Evolutionary conservation across 2,329 filamentous ascomycete species (phyloP).

Genomic region (Fusarium sp.): DNA sequence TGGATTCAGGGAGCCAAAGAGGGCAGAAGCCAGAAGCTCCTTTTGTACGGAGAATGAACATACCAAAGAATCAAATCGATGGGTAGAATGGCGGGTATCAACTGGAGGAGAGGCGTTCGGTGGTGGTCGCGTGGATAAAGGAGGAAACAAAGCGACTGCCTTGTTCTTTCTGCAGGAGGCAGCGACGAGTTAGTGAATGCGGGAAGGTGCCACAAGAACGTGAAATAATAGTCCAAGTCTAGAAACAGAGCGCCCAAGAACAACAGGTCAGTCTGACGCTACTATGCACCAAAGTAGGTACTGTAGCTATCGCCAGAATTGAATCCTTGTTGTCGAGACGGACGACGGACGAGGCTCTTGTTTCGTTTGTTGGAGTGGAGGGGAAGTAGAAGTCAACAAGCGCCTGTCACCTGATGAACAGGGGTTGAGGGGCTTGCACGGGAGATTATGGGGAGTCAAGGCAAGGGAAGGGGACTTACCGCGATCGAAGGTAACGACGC

Average conservation of each 20-base stretch:
- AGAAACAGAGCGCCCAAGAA: constrained; percentile 21
- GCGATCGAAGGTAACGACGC: neutral
- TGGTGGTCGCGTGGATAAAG: constrained; percentile 35
- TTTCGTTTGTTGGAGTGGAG: constrained; percentile 42
- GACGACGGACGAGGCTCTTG: constrained; percentile 29
- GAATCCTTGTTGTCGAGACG: constrained; percentile 42
- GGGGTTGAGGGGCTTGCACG: constrained; percentile 30
- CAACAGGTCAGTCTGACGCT: constrained; percentile 4
- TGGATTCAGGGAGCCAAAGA: constrained; percentile 18
- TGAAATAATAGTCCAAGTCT: constrained; percentile 21
- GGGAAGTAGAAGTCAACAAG: constrained; percentile 42
- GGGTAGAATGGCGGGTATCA: constrained; percentile 33
- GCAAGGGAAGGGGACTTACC: constrained; percentile 14
- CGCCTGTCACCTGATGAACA: constrained; percentile 45
- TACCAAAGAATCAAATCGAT: constrained; percentile 32
- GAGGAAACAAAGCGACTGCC: constrained; percentile 43
- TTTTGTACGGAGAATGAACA: constrained; percentile 14
- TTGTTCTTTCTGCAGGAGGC: constrained; percentile 42
- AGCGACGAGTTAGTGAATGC: constrained; percentile 35
- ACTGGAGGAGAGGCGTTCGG: constrained; percentile 22
- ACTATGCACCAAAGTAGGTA: neutral
- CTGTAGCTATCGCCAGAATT: constrained; percentile 33
- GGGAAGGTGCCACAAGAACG: constrained; percentile 3
- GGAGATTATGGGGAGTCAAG: constrained; percentile 12
- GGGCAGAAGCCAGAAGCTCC: constrained; percentile 12